phyloP scores from a whole-genome alignment of 1,284 basidiomycete genomes.

The Microbotryum violaceum region DNA sequence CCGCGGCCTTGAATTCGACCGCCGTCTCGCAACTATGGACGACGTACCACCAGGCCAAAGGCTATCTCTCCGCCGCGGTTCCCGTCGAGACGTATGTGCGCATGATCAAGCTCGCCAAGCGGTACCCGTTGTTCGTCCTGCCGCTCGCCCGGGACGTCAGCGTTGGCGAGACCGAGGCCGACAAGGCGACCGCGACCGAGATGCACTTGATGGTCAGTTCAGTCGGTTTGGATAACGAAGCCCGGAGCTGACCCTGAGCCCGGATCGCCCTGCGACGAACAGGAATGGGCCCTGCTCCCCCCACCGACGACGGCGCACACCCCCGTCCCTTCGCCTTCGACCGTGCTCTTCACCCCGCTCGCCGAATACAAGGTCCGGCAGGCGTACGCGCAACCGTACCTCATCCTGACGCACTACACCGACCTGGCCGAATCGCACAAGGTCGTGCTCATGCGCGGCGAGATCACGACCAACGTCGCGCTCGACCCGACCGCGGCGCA shows the following conservation, averaged over 20 bases:
- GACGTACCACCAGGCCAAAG: constrained; percentile 75
- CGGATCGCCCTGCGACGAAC: neutral
- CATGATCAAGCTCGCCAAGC: constrained; percentile 55
- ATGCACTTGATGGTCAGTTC: constrained; percentile 77
- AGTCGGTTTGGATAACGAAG: constrained; percentile 50
- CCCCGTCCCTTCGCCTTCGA: constrained; percentile 39
- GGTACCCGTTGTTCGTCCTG: constrained; percentile 68
- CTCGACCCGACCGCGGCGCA: constrained; percentile 73
- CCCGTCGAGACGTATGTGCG: constrained; percentile 62
- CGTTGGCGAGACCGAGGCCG: constrained; percentile 39
- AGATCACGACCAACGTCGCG: constrained; percentile 60
- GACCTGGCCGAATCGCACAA: constrained; percentile 75
- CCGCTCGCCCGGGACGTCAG: constrained; percentile 56
- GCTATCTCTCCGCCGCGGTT: constrained; percentile 72
- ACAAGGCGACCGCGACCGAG: constrained; percentile 56
- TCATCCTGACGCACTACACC: constrained; percentile 86
- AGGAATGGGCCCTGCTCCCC: constrained; percentile 44
- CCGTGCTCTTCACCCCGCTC: constrained; percentile 84
- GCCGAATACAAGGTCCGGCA: constrained; percentile 86
- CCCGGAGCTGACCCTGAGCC: constrained; percentile 38
- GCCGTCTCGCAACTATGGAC: constrained; percentile 77
- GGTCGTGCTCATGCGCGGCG: constrained; percentile 80
- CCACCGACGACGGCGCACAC: constrained; percentile 42
- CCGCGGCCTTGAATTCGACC: constrained; percentile 63
- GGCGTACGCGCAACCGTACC: constrained; percentile 81